Base-by-base conservation (phyloP, 2,329 filamentous ascomycete species). In the Lachnellula subtilissima region DNA sequence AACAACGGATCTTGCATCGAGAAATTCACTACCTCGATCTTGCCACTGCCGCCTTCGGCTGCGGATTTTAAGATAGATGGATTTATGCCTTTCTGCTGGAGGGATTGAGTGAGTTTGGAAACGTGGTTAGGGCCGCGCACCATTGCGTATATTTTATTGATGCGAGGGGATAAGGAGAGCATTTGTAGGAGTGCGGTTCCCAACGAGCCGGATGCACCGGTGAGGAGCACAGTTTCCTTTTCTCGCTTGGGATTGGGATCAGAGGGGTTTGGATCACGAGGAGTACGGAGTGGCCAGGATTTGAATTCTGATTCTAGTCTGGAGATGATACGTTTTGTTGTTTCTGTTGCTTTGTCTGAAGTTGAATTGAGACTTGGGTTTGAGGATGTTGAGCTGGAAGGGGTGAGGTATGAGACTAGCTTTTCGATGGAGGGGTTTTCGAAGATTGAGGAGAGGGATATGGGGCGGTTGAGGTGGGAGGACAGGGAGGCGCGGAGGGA, bases 381-480 rank as follows among this genome's bases (percentile, higher is more conserved):
- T 5, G 51, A 39, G 40, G 65, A 53, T 23, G 50, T 32, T 2
- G 28, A 32, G 28, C 28, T 11, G 8, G 28, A 32, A 32, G 28
- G 28, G 28, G 9, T 11, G 52, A 8, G 65, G 40, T 1, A 45
- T 19, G 42, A 45, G 19, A 55, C 48, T 5, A 70, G 57, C 47
- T 63, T 63, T 5, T 59, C 54, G 32, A 68, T 57, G 11, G 62
- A 61, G 2, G 67, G 65, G 22, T 68, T 64, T 48, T 69, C 68
- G 39, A 69, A 69, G 7, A 70, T 63, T 11, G 61, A 61, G 53
- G 62, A 63, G 6, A 70, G 56, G 17, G 68, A 67, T 19, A 70
- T 49, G n/a, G 58, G 54, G 2, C 49, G 57, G 2, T 61, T 59
- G 5, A 70, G 60, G 5, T 61, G 54, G 8, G 58, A 48, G 1